Evolutionary conservation across 176 grass and related monocot species (phyloP).

Genomic region (Paspalum notatum): DNA sequence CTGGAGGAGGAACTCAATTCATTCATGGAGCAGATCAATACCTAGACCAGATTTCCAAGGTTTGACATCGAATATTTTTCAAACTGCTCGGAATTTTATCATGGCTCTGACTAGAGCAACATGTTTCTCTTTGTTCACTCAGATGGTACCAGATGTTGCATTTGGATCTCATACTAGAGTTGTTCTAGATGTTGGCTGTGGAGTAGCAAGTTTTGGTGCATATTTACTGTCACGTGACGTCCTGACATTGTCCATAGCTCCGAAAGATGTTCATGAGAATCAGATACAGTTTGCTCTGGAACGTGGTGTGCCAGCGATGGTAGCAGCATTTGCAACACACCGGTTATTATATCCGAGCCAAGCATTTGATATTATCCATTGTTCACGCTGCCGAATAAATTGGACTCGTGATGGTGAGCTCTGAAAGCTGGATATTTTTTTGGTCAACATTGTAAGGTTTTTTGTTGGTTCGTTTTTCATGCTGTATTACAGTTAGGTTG

Average conservation of each 20-base stretch:
- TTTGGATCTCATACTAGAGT: constrained; percentile 88
- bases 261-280: constrained; percentile 98
- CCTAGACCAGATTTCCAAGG: constrained; percentile 85
- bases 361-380: constrained; percentile 93
- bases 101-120: background rate
- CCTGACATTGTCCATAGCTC: constrained; percentile 91
- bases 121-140: constrained; percentile 44
- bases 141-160: constrained; percentile 94
- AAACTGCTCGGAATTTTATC: constrained; percentile 21
- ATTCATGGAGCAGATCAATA: constrained; percentile 92
- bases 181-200: constrained; percentile 87
- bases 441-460: background rate
- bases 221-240: constrained; percentile 88
- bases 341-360: constrained; percentile 84
- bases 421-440: background rate
- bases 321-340: constrained; percentile 75
- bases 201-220: constrained; percentile 96
- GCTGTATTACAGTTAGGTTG: background rate
- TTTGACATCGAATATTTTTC: constrained; percentile 25
- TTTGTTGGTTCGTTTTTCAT: background rate
- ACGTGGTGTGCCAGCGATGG: constrained; percentile 89
- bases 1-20: constrained; percentile 92
- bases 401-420: constrained; percentile 88
- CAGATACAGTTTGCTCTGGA: constrained; percentile 99
- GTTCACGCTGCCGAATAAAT: constrained; percentile 93